A percentile compares a stretch with the other conserved stretches of the same genome.
These are phyloP conservation scores for Uronychia setigera DNA, from an alignment of 73 alveolate genomes.

Conservation along the genomic window DNA sequence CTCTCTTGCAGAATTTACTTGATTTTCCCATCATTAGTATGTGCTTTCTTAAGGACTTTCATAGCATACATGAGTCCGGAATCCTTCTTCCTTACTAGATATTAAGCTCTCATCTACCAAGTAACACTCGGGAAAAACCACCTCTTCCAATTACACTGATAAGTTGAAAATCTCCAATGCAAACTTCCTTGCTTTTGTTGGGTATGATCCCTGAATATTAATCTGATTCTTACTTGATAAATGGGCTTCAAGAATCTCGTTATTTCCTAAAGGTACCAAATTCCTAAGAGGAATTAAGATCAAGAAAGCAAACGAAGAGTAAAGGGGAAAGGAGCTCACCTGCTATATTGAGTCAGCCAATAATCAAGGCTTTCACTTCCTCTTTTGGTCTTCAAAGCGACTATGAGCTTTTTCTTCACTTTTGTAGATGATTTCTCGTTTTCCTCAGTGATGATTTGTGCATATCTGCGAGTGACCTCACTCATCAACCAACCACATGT, in stretches of 20 bases:
- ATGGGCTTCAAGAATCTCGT: constrained; percentile 17
- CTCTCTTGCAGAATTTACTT: constrained; percentile 43
- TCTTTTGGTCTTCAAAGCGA: constrained; percentile 25
- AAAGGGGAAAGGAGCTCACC: no score
- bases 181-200: constrained; percentile 27
- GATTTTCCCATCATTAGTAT: constrained; percentile 10
- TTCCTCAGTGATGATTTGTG: constrained; percentile 21
- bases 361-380: constrained; percentile 26
- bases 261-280: constrained; percentile 24
- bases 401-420: constrained; percentile 29
- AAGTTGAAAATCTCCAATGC: constrained; percentile 45
- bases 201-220: constrained; percentile 13
- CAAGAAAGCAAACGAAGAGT: no score
- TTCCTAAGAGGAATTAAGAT: constrained; percentile 5
- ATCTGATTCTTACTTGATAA: background rate
- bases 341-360: constrained; percentile 32
- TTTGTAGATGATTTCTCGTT: background rate
- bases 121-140: constrained; percentile 38
- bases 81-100: constrained; percentile 49
- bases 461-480: constrained; percentile 40
- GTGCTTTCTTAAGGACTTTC: constrained; percentile 52
- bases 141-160: constrained; percentile 62
- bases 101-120: constrained; percentile 17
- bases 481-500: constrained; percentile 60
- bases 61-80: constrained; percentile 62